These are phyloP conservation scores for Rhytidhysteron rufulum DNA, from an alignment of 2,329 filamentous ascomycete species.

Conservation along the genomic window DNA sequence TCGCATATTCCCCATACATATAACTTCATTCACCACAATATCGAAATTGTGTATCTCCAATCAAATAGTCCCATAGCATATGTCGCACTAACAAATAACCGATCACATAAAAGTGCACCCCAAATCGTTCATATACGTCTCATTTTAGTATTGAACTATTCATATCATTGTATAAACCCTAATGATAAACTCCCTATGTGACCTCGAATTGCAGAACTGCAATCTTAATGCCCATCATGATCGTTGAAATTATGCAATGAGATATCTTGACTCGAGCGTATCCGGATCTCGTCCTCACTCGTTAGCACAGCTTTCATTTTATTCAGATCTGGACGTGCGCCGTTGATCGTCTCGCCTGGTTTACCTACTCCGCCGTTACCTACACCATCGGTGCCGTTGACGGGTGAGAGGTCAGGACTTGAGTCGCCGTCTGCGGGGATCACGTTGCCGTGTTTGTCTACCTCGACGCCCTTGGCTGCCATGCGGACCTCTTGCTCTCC, in stretches of 20 bases:
- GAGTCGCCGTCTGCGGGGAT: conserved; percentile 44
- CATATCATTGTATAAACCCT: too few species aligned
- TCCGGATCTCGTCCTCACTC: conserved; percentile 39
- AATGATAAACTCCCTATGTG: too few species aligned
- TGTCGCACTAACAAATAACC: too few species aligned
- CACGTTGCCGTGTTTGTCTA: conserved; percentile 55
- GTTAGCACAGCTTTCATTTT: conserved; percentile 17
- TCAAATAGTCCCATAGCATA: too few species aligned
- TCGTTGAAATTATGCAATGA: conserved; percentile 56
- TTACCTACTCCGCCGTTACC: conserved; percentile 10
- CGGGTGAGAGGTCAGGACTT: conserved; percentile 20
- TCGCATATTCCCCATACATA: too few species aligned
- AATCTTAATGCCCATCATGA: too few species aligned
- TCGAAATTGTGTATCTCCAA: too few species aligned
- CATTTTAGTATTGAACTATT: too few species aligned
- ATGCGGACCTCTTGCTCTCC: conserved; percentile 59
- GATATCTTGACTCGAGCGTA: conserved; percentile 54
- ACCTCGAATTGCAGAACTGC: too few species aligned
- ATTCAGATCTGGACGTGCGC: conserved; percentile 8
- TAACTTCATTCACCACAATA: too few species aligned
- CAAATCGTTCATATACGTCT: too few species aligned
- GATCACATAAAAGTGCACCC: too few species aligned
- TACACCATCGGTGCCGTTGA: conserved; percentile 15
- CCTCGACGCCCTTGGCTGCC: conserved; percentile 58
- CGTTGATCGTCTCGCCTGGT: neutral